phyloP scores from a whole-genome alignment of 163 green algal species.

The Prototheca stagnorum region DNA sequence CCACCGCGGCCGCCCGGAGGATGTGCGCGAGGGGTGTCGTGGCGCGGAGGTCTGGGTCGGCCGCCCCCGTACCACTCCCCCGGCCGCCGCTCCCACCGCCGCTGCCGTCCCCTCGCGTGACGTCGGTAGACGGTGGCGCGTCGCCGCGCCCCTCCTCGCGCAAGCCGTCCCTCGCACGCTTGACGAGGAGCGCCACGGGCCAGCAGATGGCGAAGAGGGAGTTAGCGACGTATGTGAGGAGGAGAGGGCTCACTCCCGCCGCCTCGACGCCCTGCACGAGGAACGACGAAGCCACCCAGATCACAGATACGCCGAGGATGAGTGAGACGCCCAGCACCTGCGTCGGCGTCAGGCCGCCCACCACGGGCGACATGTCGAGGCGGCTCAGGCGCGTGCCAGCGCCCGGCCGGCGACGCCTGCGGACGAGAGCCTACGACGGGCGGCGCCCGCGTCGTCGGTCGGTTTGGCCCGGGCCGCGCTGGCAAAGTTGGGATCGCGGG shows the following conservation, averaged over 20 bases:
- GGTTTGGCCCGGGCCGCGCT: too few relatives aligned
- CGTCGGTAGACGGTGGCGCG: too few relatives aligned
- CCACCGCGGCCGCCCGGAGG: conserved; percentile 5
- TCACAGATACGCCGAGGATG: conserved; percentile 34
- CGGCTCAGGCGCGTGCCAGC: too few relatives aligned
- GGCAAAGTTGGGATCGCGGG: too few relatives aligned
- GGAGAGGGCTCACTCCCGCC: conserved; percentile 43
- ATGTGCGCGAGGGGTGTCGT: neutral
- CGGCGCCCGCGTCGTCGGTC: too few relatives aligned
- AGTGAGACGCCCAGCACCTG: neutral
- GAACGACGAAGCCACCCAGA: conserved; percentile 71
- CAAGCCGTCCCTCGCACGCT: neutral
- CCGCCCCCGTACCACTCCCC: too few relatives aligned
- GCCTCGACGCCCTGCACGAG: conserved; percentile 52
- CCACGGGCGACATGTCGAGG: too few relatives aligned
- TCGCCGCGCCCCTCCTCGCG: too few relatives aligned
- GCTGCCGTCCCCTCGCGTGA: neutral
- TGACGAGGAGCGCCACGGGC: conserved; percentile 24
- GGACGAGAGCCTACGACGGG: too few relatives aligned
- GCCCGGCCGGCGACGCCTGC: too few relatives aligned
- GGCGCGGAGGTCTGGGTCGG: too few relatives aligned
- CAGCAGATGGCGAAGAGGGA: conserved; percentile 73
- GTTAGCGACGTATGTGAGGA: conserved; percentile 82
- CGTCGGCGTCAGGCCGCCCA: too few relatives aligned
- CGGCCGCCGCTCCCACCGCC: neutral